Evolutionary conservation across 2,329 filamentous ascomycete species (phyloP), one percentile per base, ranked within the genome.

Genomic region (Pseudogymnoascus sp.): DNA sequence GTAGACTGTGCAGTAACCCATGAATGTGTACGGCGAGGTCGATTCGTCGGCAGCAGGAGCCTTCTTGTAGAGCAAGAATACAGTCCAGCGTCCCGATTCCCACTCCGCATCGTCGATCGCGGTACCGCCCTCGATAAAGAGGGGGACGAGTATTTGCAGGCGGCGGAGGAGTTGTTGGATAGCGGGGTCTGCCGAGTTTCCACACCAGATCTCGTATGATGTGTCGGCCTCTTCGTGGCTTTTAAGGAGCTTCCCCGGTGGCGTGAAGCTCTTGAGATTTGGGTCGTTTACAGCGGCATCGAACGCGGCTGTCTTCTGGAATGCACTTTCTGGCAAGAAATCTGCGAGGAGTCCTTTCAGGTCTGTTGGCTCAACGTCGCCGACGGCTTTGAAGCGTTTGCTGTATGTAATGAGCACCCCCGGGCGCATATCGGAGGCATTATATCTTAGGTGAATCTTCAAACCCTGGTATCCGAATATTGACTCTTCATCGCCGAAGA

Each of bases 81-180:
- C 77, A 0, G 90, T 92, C 94, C 94, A 99, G 69, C 93, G 84
- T 64, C 92, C 84, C 17, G 88, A 75, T 0, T 85, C 87, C 80
- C 85, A 88, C 65, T 92, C 88, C 0, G 88, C 82, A 60, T 89
- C 82, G 13, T 84, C 65, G 51, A 97, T 86, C 38, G 85, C 85
- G 4, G 85, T 89, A n/a, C 92, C 94, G 29, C 91, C 94, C 74
- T 99, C 95, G 65, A 99, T 97, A 73, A 92, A 95, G 64, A 97
- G 80, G 13, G 91, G 85, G 4, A 92, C 84, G 36, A 96, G 79
- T 62, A 97, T 85, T 76, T 96, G 92, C 66, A 95, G 84, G 60
- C 92, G 90, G 65, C 85, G 85, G 70, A 96, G 80, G 39, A 97
- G 78, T 69, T 87, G 81, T 70, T 84, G 83, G 42, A 95, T 85